Conservation (phyloP, 2,329 filamentous ascomycete species). For the Trichoderma pleuroti region DNA sequence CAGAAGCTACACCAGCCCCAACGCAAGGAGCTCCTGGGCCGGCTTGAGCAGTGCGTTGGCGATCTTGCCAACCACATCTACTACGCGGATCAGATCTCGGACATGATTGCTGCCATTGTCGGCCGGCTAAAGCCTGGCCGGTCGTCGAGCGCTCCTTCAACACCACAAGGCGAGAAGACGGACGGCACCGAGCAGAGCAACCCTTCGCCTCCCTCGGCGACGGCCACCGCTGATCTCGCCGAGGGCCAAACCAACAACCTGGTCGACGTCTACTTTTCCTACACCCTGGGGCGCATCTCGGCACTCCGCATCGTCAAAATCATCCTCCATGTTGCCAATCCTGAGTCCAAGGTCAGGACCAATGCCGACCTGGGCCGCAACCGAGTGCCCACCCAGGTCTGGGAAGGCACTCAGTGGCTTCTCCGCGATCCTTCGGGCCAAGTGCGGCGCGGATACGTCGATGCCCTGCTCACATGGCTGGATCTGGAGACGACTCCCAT, state of each 20-base stretch:
- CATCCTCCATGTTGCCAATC: constrained; percentile 78
- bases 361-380: constrained; percentile 66
- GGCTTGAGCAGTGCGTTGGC: constrained; percentile 81
- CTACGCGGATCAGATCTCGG: constrained; percentile 91
- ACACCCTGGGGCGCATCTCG: constrained; percentile 53
- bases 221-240: constrained; percentile 38
- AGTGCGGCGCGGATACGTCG: constrained; percentile 80
- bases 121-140: constrained; percentile 67
- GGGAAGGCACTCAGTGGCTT: constrained; percentile 97
- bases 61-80: constrained; percentile 91
- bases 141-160: constrained; percentile 42
- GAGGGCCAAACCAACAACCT: constrained; percentile 43
- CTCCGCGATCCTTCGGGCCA: constrained; percentile 72
- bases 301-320: constrained; percentile 78
- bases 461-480: constrained; percentile 81
- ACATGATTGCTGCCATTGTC: constrained; percentile 85
- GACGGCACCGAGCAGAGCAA: constrained; percentile 32
- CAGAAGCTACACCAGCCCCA: constrained; percentile 38
- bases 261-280: constrained; percentile 50
- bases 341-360: constrained; percentile 54
- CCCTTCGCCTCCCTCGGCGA: constrained; percentile 31
- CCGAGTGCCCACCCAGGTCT: constrained; percentile 74
- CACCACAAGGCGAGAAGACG: constrained; percentile 47
- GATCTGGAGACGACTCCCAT: constrained; percentile 68
- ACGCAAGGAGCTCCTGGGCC: constrained; percentile 62